phyloP scores from a whole-genome alignment of 176 grass and related monocot species.

The Triticum urartu region DNA sequence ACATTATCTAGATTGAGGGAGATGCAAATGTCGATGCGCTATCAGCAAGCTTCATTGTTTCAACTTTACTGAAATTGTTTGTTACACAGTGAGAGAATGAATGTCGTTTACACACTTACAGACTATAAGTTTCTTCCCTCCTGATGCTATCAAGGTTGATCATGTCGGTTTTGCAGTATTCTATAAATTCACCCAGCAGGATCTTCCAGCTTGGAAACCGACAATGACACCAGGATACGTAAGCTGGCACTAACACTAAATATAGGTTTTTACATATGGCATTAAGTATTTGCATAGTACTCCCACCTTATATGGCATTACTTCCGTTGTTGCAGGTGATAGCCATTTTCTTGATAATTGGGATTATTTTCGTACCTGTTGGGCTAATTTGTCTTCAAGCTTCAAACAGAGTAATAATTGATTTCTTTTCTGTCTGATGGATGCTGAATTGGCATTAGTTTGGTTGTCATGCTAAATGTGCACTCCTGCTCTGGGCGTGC shows the following conservation, averaged over 20 bases:
- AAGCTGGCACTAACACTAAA: slow-evolving; percentile 29
- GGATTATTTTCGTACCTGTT: slow-evolving; percentile 58
- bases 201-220: slow-evolving; percentile 83
- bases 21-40: slow-evolving; percentile 1
- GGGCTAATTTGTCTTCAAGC: slow-evolving; percentile 76
- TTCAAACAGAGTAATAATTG: slow-evolving; percentile 79
- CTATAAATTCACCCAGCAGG: slow-evolving; percentile 89
- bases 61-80: background rate
- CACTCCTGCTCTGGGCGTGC: slow-evolving; percentile 14
- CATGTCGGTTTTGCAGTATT: slow-evolving; percentile 51
- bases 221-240: slow-evolving; percentile 80
- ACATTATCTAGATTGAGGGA: background rate
- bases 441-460: slow-evolving; percentile 20
- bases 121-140: background rate
- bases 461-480: background rate
- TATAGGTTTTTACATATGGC: background rate
- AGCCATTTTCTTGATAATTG: slow-evolving; percentile 73
- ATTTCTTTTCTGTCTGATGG: slow-evolving; percentile 14
- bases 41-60: background rate
- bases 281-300: background rate
- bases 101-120: background rate
- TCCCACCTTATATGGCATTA: slow-evolving; percentile 1
- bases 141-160: slow-evolving; percentile 4
- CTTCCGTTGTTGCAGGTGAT: slow-evolving; percentile 59
- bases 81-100: background rate